These are phyloP conservation scores for Rhodocollybia butyracea DNA, from an alignment of 768 basidiomycete species.

Conservation along the genomic window DNA sequence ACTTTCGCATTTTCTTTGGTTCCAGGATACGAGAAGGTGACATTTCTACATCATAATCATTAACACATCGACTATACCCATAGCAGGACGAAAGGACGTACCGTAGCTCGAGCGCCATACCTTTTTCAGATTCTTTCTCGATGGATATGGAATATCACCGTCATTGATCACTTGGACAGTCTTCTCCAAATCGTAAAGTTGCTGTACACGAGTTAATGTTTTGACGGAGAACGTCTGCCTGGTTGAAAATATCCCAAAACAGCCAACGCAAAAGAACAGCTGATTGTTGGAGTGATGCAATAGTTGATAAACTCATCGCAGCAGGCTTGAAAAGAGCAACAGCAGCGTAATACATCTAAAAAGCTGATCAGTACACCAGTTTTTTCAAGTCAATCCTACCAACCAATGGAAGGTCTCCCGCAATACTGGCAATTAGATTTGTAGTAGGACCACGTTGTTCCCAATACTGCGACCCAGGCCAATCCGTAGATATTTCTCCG, in stretches of 20 bases:
- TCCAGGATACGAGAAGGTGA: conserved; percentile 52
- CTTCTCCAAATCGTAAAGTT: conserved; percentile 5
- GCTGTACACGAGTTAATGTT: conserved; percentile 3
- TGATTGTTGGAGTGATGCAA: conserved; percentile 4
- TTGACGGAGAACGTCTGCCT: neutral
- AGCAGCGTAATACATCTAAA: conserved; percentile 2
- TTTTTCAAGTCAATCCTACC: neutral
- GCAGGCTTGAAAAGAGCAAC: neutral
- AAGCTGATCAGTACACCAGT: neutral
- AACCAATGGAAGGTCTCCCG: conserved; percentile 6
- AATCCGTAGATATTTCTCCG: neutral
- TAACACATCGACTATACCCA: neutral
- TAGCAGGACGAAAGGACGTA: neutral
- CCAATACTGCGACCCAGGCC: neutral
- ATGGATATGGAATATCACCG: neutral
- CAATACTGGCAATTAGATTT: neutral
- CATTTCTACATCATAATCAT: conserved; percentile 32
- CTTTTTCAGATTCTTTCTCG: conserved; percentile 1
- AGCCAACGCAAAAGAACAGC: neutral
- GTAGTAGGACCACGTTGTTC: neutral
- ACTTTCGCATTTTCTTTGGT: conserved; percentile 30
- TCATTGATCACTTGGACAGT: neutral
- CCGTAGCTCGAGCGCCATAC: conserved; percentile 2
- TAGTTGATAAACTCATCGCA: neutral
- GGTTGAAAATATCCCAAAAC: conserved; percentile 3